Conservation (phyloP, 2,329 filamentous ascomycete genomes). For the Paecilomyces dactylethromorphus region DNA sequence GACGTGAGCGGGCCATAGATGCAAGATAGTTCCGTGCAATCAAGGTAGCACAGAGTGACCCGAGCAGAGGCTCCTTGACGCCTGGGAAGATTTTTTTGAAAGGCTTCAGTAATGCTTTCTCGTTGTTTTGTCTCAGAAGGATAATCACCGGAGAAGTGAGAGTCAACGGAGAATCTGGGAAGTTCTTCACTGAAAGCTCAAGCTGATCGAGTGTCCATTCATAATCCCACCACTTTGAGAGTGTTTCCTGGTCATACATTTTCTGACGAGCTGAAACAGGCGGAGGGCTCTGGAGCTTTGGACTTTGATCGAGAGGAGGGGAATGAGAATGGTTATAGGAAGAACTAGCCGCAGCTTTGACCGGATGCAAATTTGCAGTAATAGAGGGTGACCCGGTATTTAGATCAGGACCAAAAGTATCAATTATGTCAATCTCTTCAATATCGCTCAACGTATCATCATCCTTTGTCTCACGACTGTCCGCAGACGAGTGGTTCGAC, state of each 20-base stretch:
- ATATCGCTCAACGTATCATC: constrained; percentile 19
- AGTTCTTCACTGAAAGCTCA: constrained; percentile 29
- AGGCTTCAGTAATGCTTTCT: constrained; percentile 25
- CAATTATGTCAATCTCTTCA: not conserved
- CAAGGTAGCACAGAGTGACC: constrained; percentile 29
- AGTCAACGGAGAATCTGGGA: constrained; percentile 26
- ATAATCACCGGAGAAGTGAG: constrained; percentile 34
- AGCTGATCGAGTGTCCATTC: constrained; percentile 35
- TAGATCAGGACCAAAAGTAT: not conserved
- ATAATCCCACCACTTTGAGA: constrained; percentile 29
- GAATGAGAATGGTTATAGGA: not conserved
- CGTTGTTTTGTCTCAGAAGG: constrained; percentile 30
- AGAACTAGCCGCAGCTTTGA: not conserved
- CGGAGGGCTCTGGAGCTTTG: constrained; percentile 10
- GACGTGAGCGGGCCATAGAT: constrained; percentile 21
- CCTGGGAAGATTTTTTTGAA: constrained; percentile 31
- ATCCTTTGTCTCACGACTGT: constrained; percentile 17
- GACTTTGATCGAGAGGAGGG: constrained; percentile 6
- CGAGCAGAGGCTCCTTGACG: constrained; percentile 25
- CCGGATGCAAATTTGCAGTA: not conserved
- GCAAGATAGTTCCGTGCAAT: constrained; percentile 32
- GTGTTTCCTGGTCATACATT: constrained; percentile 19
- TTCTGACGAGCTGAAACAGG: constrained; percentile 10
- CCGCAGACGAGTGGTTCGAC: constrained; percentile 19
- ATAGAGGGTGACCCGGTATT: not conserved